Evolutionary conservation across 176 grass and related monocot genomes (phyloP).

Genomic region (Juncus effusus): DNA sequence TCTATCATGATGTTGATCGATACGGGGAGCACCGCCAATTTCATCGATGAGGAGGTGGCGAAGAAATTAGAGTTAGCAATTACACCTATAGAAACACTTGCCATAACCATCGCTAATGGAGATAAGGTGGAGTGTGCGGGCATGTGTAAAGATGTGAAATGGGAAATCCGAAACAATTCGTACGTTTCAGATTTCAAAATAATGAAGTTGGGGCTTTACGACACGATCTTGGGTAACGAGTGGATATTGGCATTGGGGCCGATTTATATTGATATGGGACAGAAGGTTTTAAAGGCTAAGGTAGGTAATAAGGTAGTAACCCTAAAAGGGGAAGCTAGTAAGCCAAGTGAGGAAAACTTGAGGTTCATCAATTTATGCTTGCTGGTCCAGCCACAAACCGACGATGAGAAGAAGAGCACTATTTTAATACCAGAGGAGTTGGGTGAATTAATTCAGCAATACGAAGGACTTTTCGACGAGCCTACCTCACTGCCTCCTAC

Average conservation of each 20-base stretch:
- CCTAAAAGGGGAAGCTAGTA: not conserved
- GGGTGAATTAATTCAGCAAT: not conserved
- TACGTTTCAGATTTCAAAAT: not conserved
- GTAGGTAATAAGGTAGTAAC: not conserved
- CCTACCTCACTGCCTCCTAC: not conserved
- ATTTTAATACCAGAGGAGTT: not conserved
- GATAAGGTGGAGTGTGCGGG: not conserved
- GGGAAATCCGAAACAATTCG: not conserved
- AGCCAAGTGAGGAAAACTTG: not conserved
- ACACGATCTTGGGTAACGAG: not conserved
- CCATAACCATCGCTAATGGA: not conserved
- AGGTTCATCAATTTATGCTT: too few relatives aligned
- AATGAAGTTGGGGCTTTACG: not conserved
- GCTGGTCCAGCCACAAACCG: too few relatives aligned
- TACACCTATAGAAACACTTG: not conserved
- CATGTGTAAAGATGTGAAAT: not conserved
- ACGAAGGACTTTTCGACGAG: not conserved
- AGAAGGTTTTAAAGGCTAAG: not conserved
- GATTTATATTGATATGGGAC: too few relatives aligned
- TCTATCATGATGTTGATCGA: too few relatives aligned
- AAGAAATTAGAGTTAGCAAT: not conserved
- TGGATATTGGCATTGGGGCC: not conserved
- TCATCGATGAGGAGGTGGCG: too few relatives aligned
- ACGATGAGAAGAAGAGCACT: too few relatives aligned
- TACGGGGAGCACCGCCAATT: too few relatives aligned